These are phyloP conservation scores for Ascochyta koolunga DNA, from an alignment of 2,329 filamentous ascomycete species.

Conservation along the genomic window DNA sequence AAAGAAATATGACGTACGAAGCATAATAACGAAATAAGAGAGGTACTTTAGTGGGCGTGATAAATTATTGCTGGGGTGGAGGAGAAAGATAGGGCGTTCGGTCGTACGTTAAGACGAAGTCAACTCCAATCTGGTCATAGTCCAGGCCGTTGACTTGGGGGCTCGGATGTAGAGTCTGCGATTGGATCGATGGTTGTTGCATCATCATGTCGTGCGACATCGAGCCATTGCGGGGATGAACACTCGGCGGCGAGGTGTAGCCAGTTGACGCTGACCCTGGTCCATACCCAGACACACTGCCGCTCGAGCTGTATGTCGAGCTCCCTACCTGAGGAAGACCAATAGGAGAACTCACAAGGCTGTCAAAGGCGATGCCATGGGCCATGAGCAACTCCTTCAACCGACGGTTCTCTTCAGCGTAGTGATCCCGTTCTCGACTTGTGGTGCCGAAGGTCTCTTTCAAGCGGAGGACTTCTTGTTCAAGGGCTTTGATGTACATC, in stretches of 20 bases:
- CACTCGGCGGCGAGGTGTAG: constrained; percentile 54
- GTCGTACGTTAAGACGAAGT: constrained; percentile 90
- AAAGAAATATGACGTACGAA: constrained; percentile 36
- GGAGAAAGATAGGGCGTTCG: constrained; percentile 64
- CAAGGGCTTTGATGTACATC: constrained; percentile 90
- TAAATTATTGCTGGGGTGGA: constrained; percentile 48
- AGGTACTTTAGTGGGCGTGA: constrained; percentile 24
- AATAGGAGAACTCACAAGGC: constrained; percentile 45
- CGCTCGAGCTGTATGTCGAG: constrained; percentile 54
- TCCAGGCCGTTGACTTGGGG: constrained; percentile 60
- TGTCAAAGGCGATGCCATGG: constrained; percentile 64
- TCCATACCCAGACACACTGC: constrained; percentile 68
- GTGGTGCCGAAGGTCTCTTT: constrained; percentile 82
- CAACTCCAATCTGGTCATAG: constrained; percentile 83
- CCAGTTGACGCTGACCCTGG: constrained; percentile 53
- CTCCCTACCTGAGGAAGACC: constrained; percentile 44
- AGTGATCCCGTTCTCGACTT: constrained; percentile 75
- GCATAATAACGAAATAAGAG: constrained; percentile 21
- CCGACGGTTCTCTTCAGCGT: constrained; percentile 79
- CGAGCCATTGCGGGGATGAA: constrained; percentile 36
- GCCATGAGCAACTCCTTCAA: constrained; percentile 67
- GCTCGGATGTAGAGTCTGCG: constrained; percentile 25
- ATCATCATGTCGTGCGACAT: constrained; percentile 37
- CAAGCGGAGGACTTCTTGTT: constrained; percentile 86
- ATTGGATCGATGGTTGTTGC: constrained; percentile 21